These are phyloP conservation scores for Leccinum glutinopallens DNA, from an alignment of 1,284 basidiomycete genomes.

Conservation along the genomic window DNA sequence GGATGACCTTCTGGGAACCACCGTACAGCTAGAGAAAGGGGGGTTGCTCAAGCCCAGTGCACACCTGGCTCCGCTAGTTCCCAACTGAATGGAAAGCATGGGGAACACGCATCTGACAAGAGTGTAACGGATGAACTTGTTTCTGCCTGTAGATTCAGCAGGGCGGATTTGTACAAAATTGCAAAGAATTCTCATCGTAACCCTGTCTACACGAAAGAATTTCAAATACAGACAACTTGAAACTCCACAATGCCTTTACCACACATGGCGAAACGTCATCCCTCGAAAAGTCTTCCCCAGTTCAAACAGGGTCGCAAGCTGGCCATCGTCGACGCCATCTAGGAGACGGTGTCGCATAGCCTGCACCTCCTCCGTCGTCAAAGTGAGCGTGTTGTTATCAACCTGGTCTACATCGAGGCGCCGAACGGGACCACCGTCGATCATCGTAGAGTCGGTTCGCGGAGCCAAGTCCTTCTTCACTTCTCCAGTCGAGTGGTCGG, in stretches of 20 bases:
- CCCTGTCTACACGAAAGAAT: background rate
- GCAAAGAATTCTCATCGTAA: background rate
- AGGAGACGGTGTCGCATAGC: slow-evolving; percentile 22
- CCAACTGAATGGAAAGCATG: background rate
- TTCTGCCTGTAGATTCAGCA: background rate
- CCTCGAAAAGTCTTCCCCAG: slow-evolving; percentile 27
- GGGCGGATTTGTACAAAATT: background rate
- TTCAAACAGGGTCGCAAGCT: slow-evolving; percentile 26
- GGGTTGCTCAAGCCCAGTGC: too few species aligned
- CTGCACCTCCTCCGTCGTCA: slow-evolving; percentile 26
- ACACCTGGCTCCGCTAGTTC: background rate
- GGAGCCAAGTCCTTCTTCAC: slow-evolving; percentile 1
- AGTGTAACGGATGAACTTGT: background rate
- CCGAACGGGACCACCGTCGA: background rate
- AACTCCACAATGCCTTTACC: slow-evolving; percentile 21
- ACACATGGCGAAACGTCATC: slow-evolving; percentile 28
- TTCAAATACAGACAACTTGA: background rate
- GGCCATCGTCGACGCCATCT: slow-evolving; percentile 6
- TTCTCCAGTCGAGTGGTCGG: slow-evolving; percentile 1
- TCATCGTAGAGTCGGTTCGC: background rate
- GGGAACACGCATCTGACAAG: background rate
- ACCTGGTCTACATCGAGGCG: slow-evolving; percentile 1
- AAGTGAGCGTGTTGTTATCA: slow-evolving; percentile 16
- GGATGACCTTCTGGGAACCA: too few species aligned
- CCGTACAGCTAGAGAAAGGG: too few species aligned